phyloP scores from a whole-genome alignment of 139 green algal genomes.

The Prasinococcaceae sp. region DNA sequence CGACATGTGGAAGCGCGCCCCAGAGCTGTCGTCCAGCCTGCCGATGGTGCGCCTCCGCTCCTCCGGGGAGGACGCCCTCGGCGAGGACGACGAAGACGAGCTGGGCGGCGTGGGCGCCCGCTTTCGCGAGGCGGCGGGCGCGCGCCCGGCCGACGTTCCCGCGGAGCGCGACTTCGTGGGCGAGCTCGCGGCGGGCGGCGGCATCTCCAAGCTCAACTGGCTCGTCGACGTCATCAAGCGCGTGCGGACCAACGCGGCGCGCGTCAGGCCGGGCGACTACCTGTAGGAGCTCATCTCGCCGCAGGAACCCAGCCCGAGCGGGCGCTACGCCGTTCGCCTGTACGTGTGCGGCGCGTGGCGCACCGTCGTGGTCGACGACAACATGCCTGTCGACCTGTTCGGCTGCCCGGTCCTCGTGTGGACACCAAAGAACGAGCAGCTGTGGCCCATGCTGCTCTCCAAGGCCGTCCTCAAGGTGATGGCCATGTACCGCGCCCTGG shows the following conservation, averaged over 20 bases:
- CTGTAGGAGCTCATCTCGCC: slow-evolving; percentile 61
- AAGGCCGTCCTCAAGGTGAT: slow-evolving; percentile 59
- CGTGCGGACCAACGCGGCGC: slow-evolving; percentile 17
- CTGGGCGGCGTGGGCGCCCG: no score
- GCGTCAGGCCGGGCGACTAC: slow-evolving; percentile 34
- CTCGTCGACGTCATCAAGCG: neutral
- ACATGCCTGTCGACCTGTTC: slow-evolving; percentile 60
- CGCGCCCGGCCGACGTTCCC: no score
- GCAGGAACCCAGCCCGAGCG: slow-evolving; percentile 36
- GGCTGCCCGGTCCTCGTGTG: slow-evolving; percentile 42
- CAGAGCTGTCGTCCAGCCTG: neutral
- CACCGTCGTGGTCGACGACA: slow-evolving; percentile 53
- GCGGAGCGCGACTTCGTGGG: neutral
- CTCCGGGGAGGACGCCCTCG: neutral
- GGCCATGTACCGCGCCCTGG: slow-evolving; percentile 16
- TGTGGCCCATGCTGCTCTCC: slow-evolving; percentile 63
- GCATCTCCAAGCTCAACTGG: neutral
- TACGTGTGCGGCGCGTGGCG: slow-evolving; percentile 49
- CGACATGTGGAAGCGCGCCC: neutral
- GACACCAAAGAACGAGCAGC: no score
- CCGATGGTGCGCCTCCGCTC: neutral
- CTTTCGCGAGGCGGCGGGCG: no score
- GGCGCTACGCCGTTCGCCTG: slow-evolving; percentile 45
- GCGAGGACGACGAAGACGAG: neutral
- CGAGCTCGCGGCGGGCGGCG: neutral